phyloP scores from a whole-genome alignment of 345 rosid genomes.

The Rhizophora apiculata region DNA sequence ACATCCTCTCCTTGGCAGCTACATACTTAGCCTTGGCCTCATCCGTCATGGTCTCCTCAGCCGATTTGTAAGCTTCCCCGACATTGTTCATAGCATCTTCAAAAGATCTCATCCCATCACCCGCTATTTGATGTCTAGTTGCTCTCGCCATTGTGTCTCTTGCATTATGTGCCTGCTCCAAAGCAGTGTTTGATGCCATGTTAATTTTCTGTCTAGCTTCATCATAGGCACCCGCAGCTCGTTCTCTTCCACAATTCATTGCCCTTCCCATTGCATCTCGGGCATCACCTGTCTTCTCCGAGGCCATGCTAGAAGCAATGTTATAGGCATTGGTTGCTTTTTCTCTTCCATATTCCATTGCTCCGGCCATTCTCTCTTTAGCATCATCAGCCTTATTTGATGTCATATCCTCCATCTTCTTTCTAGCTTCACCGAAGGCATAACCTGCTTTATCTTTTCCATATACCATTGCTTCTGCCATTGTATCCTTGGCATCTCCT shows the following conservation, averaged over 20 bases:
- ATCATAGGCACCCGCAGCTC: neutral
- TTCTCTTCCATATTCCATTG: constrained; percentile 15
- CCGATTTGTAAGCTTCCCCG: constrained; percentile 37
- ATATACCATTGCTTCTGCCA: constrained; percentile 6
- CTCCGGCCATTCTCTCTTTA: constrained; percentile 11
- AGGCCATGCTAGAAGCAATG: constrained; percentile 4
- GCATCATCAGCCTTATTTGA: constrained; percentile 18
- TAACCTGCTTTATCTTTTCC: constrained; percentile 2
- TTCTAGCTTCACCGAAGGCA: neutral
- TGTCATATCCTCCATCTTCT: neutral
- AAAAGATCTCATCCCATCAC: constrained; percentile 1
- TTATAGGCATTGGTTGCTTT: constrained; percentile 11
- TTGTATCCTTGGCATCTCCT: constrained; percentile 6
- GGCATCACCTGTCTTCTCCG: constrained; percentile 14
- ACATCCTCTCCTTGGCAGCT: constrained; percentile 50
- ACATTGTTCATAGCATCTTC: constrained; percentile 32
- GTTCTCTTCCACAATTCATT: constrained; percentile 2
- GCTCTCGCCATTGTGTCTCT: neutral
- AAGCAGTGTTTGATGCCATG: neutral
- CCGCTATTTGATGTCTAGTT: neutral
- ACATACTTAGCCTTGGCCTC: constrained; percentile 35
- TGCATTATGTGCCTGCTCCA: constrained; percentile 7
- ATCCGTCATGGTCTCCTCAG: constrained; percentile 32
- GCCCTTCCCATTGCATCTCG: constrained; percentile 5
- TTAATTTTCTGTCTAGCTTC: constrained; percentile 6